phyloP scores from a whole-genome alignment of 139 green algal genomes.

The Chlorella sp. region DNA sequence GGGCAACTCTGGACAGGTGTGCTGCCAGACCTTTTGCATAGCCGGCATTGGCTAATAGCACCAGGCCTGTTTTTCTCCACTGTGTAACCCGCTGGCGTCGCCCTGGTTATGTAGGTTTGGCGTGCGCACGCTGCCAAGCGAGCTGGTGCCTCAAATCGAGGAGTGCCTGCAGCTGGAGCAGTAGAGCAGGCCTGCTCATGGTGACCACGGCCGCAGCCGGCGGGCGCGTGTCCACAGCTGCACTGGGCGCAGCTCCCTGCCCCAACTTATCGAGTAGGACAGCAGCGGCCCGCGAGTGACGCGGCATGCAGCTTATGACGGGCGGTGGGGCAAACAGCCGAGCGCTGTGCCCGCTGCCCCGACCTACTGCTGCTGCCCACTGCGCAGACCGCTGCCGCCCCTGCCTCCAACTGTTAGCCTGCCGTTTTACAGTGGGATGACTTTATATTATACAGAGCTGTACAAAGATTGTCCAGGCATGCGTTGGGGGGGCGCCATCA shows the following conservation, averaged over 20 bases:
- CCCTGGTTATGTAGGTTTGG: constrained; percentile 19
- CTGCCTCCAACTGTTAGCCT: no score
- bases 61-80: background rate
- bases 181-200: background rate
- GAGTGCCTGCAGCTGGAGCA: constrained; percentile 25
- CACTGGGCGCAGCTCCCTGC: no score
- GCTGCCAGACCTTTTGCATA: background rate
- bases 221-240: no score
- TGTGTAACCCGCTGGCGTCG: no score
- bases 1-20: background rate
- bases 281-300: background rate
- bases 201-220: background rate
- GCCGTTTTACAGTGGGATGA: no score
- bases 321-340: constrained; percentile 2
- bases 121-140: constrained; percentile 25
- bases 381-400: background rate
- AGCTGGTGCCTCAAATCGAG: constrained; percentile 34
- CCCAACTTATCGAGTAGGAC: background rate
- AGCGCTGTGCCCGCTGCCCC: constrained; percentile 12
- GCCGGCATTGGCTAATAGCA: no score
- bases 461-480: no score
- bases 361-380: background rate
- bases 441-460: no score
- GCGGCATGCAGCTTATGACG: constrained; percentile 10
- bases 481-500: no score